phyloP scores from a whole-genome alignment of 306 rosid genomes.

The Abrus pulchellus region DNA sequence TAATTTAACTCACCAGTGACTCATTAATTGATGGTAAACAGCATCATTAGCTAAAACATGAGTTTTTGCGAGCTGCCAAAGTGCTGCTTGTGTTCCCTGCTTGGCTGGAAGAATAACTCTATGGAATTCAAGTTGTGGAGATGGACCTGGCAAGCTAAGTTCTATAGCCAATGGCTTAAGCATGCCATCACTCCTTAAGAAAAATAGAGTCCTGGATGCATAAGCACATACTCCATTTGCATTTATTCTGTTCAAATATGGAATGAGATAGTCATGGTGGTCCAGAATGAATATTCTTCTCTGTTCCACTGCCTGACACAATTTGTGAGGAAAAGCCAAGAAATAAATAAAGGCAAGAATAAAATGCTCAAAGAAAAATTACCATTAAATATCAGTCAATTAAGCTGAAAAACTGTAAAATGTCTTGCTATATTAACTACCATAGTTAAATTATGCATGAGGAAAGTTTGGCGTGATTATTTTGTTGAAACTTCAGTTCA shows the following conservation, averaged over 20 bases:
- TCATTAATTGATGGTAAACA: constrained; percentile 71
- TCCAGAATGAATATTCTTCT: constrained; percentile 71
- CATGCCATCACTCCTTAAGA: constrained; percentile 66
- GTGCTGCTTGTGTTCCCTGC: constrained; percentile 68
- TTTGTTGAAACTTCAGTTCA: not conserved
- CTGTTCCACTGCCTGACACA: constrained; percentile 63
- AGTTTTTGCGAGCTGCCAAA: constrained; percentile 84
- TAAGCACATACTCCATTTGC: constrained; percentile 55
- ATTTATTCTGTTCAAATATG: constrained; percentile 69
- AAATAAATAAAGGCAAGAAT: not conserved
- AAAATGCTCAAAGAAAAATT: not conserved
- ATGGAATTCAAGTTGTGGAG: constrained; percentile 35
- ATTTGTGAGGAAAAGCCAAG: constrained; percentile 4
- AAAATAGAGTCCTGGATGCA: constrained; percentile 77
- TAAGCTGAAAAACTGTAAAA: too few species aligned
- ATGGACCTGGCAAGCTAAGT: constrained; percentile 64
- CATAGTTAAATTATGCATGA: not conserved
- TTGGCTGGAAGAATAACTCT: constrained; percentile 63
- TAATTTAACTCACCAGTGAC: constrained; percentile 73
- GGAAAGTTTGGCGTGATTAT: not conserved
- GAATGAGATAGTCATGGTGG: constrained; percentile 76
- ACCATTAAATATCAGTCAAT: not conserved
- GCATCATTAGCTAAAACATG: constrained; percentile 77
- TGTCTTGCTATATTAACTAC: not conserved
- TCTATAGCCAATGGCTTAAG: constrained; percentile 79